phyloP scores from a whole-genome alignment of 805 yeast genomes.

The Sungouiella blattae region DNA sequence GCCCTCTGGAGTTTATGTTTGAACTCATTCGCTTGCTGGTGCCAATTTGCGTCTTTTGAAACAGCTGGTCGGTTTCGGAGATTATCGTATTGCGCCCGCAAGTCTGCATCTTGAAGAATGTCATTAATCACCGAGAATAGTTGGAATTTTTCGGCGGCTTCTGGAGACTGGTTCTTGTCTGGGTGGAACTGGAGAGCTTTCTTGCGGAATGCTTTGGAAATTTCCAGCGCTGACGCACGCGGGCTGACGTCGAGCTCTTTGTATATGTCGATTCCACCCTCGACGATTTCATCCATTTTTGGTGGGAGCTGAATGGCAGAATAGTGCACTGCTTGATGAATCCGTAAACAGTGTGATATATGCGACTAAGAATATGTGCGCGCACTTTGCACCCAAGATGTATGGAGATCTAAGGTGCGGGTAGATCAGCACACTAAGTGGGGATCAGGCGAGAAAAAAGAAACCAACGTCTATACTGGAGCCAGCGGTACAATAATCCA shows the following conservation, averaged over 20 bases:
- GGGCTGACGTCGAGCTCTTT: constrained; percentile 39
- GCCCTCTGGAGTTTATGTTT: constrained; percentile 26
- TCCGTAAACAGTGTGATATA: too few relatives aligned
- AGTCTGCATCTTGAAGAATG: constrained; percentile 23
- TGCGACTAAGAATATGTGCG: too few relatives aligned
- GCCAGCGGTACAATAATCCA: too few relatives aligned
- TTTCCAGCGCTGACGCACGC: constrained; percentile 20
- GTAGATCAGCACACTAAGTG: too few relatives aligned
- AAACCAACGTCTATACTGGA: too few relatives aligned
- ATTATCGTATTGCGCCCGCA: constrained; percentile 23
- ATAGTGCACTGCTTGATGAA: too few relatives aligned
- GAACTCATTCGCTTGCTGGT: constrained; percentile 14
- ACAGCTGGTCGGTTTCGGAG: too few relatives aligned
- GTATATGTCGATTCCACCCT: constrained; percentile 35
- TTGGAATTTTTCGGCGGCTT: constrained; percentile 27
- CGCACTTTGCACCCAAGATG: too few relatives aligned
- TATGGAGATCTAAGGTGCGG: too few relatives aligned
- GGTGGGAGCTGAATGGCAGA: too few relatives aligned
- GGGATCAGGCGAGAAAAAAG: too few relatives aligned
- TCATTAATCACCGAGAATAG: constrained; percentile 28
- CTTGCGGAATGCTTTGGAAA: constrained; percentile 29
- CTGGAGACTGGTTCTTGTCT: constrained; percentile 32
- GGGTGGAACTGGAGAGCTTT: constrained; percentile 39
- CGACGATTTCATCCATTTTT: constrained; percentile 15
- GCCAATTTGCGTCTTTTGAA: too few relatives aligned